Percentiles rank a stretch among this genome's conserved stretches.
Evolutionary conservation across 1,139 yeast genomes (phyloP).

Genomic region (Keqinozyma sinolaborantium): DNA sequence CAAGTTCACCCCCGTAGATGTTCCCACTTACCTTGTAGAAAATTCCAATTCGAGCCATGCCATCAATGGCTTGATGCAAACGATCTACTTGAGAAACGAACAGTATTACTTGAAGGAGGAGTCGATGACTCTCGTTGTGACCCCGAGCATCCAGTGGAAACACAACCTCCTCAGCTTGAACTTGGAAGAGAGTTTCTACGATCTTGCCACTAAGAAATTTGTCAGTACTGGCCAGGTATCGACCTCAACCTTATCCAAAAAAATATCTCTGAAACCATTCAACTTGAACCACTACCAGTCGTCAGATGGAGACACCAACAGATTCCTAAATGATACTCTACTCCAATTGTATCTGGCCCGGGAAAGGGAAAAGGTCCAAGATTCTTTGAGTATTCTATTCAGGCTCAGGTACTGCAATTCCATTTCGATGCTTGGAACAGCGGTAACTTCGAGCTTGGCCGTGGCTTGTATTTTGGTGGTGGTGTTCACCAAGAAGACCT

Average conservation of each 20-base stretch:
- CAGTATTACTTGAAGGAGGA: constrained; percentile 14
- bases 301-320: not conserved
- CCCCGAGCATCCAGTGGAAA: constrained; percentile 13
- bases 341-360: not conserved
- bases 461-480: not conserved
- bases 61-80: constrained; percentile 9
- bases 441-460: not conserved
- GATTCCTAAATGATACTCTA: not conserved
- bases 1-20: constrained; percentile 4
- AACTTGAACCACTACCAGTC: constrained; percentile 1
- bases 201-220: constrained; percentile 6
- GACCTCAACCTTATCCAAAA: not conserved
- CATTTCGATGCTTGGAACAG: not conserved
- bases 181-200: constrained; percentile 16
- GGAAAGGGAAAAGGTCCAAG: not conserved
- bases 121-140: constrained; percentile 15
- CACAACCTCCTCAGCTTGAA: constrained; percentile 8
- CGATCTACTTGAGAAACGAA: constrained; percentile 20
- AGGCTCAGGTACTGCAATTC: not conserved
- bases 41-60: not conserved
- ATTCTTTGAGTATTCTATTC: not conserved
- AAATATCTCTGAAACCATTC: not conserved
- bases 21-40: constrained; percentile 3
- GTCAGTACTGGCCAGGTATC: not conserved
- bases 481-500: not conserved